Base-by-base conservation (phyloP, 192 early-diverging fungal genomes). In the Oehlia diaphana region DNA sequence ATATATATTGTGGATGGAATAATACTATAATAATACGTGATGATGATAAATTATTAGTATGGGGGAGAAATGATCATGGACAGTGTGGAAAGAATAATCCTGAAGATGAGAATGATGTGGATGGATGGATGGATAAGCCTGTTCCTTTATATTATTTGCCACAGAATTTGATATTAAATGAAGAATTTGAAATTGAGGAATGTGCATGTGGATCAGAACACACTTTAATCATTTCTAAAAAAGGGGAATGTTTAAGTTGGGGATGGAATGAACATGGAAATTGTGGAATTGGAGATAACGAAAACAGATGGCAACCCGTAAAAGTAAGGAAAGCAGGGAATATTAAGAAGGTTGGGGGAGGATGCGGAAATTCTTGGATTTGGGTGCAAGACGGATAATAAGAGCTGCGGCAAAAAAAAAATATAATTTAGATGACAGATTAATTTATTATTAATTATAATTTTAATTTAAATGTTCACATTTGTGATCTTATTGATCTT, bases 181-280 rank as follows among this genome's bases (percentile, higher is more conserved):
- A 71, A 3, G 23, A 33, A 19, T 63, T 42, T 49, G 70, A 82
- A 42, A 63, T 79, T 19, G 68, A 86, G 26, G 66, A 64, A 7
- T 73, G 78, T 14, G 81, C 87, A 3, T 94, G 93, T 82, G 96
- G 94, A 31, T 93, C 94, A 13, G 95, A 96, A 83, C 93, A 95
- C 78, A 84, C 86, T 1, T 72, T 96, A 5, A 91, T 87, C 2
- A 72, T 92, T 33, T 83, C 83, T 1, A 68, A 70, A 1, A 74
- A 81, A 6, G 90, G 89, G 1, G 58, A 68, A 3, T 90, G 89
- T 49, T 84, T 84, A 67, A 82, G 87, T 21, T 97, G 96, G 96
- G 96, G 96, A 1, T 97, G 96, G 96, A 97, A 97, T 81, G 96
- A 97, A 81, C 96, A 97, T 84, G 95, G 95, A 28, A 97, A 96